These are phyloP conservation scores for Leishmania guyanensis DNA, from an alignment of 208 protist genomes.

Conservation along the genomic window DNA sequence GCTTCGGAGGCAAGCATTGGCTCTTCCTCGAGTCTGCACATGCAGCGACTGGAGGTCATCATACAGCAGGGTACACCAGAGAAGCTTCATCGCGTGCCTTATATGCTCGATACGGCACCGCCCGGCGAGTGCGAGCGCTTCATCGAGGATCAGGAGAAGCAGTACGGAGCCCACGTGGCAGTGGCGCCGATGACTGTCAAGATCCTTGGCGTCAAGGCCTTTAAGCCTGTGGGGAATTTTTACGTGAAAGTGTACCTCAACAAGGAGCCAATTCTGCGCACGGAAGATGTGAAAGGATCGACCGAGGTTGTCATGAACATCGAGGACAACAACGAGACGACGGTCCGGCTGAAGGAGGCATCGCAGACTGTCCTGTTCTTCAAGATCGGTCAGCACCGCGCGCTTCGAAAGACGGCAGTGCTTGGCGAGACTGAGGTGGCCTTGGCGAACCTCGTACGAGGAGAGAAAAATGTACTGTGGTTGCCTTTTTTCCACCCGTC, in stretches of 20 bases:
- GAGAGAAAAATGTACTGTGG: slow-evolving; percentile 72
- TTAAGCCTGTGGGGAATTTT: slow-evolving; percentile 36
- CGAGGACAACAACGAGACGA: slow-evolving; percentile 69
- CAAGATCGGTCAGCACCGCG: slow-evolving; percentile 54
- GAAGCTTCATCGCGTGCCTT: slow-evolving; percentile 65
- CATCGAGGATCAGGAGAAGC: slow-evolving; percentile 40
- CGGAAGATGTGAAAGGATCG: slow-evolving; percentile 37
- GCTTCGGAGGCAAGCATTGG: slow-evolving; percentile 13
- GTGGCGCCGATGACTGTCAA: slow-evolving; percentile 73
- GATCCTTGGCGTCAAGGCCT: slow-evolving; percentile 61
- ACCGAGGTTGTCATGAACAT: slow-evolving; percentile 48
- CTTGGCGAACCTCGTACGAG: slow-evolving; percentile 54
- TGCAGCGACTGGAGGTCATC: slow-evolving; percentile 33
- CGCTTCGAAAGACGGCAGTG: slow-evolving; percentile 35
- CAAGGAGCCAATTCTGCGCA: slow-evolving; percentile 53
- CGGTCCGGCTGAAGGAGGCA: slow-evolving; percentile 50
- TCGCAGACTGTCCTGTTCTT: slow-evolving; percentile 47
- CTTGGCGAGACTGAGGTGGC: slow-evolving; percentile 57
- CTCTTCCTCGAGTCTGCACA: slow-evolving; percentile 13
- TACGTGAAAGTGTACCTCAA: slow-evolving; percentile 82
- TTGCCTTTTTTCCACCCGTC: slow-evolving; percentile 52
- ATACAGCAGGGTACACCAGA: slow-evolving; percentile 50
- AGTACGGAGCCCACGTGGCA: slow-evolving; percentile 22
- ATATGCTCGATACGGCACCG: slow-evolving; percentile 54
- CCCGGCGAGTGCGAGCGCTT: slow-evolving; percentile 37